phyloP scores from a whole-genome alignment of 129 eudicot genomes.

The Sambucus nigra region DNA sequence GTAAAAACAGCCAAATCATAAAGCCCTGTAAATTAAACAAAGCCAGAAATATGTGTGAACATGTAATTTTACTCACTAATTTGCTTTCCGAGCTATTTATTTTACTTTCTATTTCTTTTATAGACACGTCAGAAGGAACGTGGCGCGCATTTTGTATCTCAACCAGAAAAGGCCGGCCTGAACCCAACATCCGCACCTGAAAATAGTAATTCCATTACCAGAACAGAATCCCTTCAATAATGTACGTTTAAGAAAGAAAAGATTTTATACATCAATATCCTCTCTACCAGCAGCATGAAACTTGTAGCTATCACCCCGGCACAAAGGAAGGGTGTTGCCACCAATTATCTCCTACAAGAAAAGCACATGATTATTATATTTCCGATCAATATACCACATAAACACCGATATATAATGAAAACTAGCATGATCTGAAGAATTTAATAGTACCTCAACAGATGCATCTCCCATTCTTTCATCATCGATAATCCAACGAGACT shows the following conservation, averaged over 20 bases:
- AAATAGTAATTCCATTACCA: constrained; percentile 8
- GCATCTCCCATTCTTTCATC: constrained; percentile 99
- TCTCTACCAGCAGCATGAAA: constrained; percentile 99
- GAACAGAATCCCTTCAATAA: background rate
- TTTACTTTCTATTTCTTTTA: constrained; percentile 57
- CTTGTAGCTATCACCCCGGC: constrained; percentile 78
- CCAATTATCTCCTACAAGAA: constrained; percentile 76
- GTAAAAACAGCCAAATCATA: constrained; percentile 4
- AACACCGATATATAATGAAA: background rate
- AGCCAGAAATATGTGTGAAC: background rate
- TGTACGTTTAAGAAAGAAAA: constrained; percentile 12
- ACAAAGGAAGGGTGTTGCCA: constrained; percentile 62
- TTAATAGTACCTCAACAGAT: constrained; percentile 65
- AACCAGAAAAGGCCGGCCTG: constrained; percentile 89
- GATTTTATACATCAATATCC: constrained; percentile 75
- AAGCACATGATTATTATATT: background rate
- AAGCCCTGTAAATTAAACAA: background rate
- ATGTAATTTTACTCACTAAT: constrained; percentile 40
- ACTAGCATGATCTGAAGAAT: constrained; percentile 1
- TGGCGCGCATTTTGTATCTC: constrained; percentile 82
- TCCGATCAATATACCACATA: background rate
- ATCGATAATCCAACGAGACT: constrained; percentile 91
- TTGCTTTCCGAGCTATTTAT: constrained; percentile 61
- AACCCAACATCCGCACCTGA: constrained; percentile 97
- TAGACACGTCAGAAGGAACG: constrained; percentile 49